Conservation (phyloP, 2,329 filamentous ascomycete genomes). For the Corinectria fuckeliana region DNA sequence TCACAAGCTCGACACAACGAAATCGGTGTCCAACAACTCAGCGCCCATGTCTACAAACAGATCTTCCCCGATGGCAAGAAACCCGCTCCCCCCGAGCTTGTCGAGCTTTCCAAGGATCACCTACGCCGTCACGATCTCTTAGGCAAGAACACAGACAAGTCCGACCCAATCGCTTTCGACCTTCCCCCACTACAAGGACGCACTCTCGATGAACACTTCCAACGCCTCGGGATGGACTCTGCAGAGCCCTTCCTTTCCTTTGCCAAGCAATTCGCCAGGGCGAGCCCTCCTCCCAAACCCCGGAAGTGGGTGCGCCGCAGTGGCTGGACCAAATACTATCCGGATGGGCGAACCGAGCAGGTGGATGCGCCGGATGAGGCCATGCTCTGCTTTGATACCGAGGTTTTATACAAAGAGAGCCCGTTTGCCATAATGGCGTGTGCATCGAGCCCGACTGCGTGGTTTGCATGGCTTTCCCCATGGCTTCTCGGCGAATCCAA, state of each 20-base stretch:
- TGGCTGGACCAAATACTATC: constrained; percentile 93
- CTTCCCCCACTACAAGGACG: constrained; percentile 79
- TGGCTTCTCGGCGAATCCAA: constrained; percentile 88
- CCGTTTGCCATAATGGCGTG: constrained; percentile 97
- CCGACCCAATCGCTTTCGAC: constrained; percentile 81
- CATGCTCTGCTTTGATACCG: constrained; percentile 92
- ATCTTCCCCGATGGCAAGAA: constrained; percentile 70
- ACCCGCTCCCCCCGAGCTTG: constrained; percentile 71
- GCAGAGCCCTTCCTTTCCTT: constrained; percentile 82
- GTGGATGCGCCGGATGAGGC: constrained; percentile 80
- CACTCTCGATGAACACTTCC: constrained; percentile 92
- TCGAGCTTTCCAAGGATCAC: constrained; percentile 83
- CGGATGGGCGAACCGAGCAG: constrained; percentile 72
- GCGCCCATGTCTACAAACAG: constrained; percentile 80
- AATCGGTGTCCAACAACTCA: constrained; percentile 93
- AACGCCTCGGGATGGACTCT: constrained; percentile 83
- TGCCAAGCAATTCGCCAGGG: constrained; percentile 76
- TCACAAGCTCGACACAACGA: constrained; percentile 81
- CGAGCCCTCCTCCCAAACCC: constrained; percentile 64
- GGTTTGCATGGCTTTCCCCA: constrained; percentile 97
- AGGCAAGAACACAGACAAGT: constrained; percentile 85
- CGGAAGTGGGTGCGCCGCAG: constrained; percentile 78
- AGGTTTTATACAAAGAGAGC: constrained; percentile 94
- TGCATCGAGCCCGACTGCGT: constrained; percentile 84
- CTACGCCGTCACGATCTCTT: constrained; percentile 83